Evolutionary conservation across 352 stramenopile species (phyloP).

Genomic region (Thraustochytrium sp.): DNA sequence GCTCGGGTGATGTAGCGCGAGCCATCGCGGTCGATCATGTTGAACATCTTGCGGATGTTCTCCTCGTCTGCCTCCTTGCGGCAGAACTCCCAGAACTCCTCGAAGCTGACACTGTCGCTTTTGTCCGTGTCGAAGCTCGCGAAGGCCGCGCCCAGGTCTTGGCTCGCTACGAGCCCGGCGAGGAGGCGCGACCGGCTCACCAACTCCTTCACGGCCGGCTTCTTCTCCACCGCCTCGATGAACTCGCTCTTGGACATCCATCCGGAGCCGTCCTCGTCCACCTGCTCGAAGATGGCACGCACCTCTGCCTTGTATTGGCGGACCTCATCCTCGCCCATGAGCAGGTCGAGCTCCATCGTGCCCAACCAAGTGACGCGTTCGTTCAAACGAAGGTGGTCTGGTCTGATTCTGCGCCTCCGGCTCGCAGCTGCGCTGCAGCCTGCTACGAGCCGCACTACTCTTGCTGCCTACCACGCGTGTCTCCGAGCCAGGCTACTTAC

Average conservation of each 20-base stretch:
- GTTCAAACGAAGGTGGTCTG: too few species aligned
- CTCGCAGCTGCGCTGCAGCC: too few species aligned
- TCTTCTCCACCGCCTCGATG: constrained; percentile 8
- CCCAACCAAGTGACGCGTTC: too few species aligned
- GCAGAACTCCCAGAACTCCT: constrained; percentile 37
- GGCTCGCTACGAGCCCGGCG: neutral
- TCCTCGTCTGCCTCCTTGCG: constrained; percentile 9
- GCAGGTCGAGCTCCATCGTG: neutral
- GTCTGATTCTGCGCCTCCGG: too few species aligned
- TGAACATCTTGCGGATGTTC: constrained; percentile 28
- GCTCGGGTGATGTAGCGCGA: constrained; percentile 1
- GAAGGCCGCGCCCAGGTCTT: neutral
- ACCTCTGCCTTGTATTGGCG: constrained; percentile 9
- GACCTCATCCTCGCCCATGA: neutral
- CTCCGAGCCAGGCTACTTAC: too few species aligned
- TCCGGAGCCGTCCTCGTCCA: neutral
- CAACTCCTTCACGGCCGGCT: neutral
- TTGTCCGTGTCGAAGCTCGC: constrained; percentile 3
- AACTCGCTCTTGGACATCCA: constrained; percentile 17
- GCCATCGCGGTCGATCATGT: constrained; percentile 36
- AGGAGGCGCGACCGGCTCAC: neutral
- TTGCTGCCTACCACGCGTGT: too few species aligned
- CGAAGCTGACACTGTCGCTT: constrained; percentile 31
- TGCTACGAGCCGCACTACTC: too few species aligned
- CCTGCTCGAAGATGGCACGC: neutral